Conservation (phyloP, 305 asterid genomes). For the Striga hermonthica region DNA sequence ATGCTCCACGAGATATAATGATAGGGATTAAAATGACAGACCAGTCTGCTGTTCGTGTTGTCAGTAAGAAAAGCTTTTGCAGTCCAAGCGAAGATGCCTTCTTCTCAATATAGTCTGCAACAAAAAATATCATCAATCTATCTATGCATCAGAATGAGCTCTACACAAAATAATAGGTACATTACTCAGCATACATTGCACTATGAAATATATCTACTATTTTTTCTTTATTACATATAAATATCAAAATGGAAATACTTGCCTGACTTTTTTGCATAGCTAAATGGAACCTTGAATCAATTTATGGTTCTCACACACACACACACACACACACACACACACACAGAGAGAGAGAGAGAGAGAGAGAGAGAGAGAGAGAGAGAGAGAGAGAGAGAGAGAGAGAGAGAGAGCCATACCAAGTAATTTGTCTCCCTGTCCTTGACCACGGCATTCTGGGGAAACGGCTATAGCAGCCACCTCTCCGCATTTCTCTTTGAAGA, state of each 20-base stretch:
- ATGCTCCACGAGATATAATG: too few species aligned
- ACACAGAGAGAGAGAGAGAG: too few species aligned
- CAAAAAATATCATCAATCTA: neutral
- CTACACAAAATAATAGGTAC: neutral
- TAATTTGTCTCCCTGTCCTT: conserved; percentile 96
- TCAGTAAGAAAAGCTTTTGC: conserved; percentile 70
- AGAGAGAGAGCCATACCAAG: conserved; percentile 52
- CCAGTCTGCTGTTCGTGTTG: conserved; percentile 97
- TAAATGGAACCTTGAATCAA: too few species aligned
- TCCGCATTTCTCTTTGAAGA: conserved; percentile 68
- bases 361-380: neutral
- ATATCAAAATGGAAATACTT: too few species aligned
- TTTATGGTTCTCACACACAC: too few species aligned
- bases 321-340: too few species aligned
- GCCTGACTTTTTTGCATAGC: too few species aligned
- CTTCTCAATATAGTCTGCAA: conserved; percentile 83
- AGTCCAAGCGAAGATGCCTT: conserved; percentile 80
- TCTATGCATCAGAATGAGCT: neutral
- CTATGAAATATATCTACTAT: too few species aligned
- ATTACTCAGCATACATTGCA: too few species aligned
- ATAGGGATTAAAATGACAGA: conserved; percentile 34
- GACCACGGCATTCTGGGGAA: conserved; percentile 96
- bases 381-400: neutral
- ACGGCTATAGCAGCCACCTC: conserved; percentile 98
- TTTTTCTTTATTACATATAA: too few species aligned